Evolutionary conservation across 192 early-diverging fungal species (phyloP), one percentile per base, ranked within the genome.

Genomic region (Coemansia sp.): DNA sequence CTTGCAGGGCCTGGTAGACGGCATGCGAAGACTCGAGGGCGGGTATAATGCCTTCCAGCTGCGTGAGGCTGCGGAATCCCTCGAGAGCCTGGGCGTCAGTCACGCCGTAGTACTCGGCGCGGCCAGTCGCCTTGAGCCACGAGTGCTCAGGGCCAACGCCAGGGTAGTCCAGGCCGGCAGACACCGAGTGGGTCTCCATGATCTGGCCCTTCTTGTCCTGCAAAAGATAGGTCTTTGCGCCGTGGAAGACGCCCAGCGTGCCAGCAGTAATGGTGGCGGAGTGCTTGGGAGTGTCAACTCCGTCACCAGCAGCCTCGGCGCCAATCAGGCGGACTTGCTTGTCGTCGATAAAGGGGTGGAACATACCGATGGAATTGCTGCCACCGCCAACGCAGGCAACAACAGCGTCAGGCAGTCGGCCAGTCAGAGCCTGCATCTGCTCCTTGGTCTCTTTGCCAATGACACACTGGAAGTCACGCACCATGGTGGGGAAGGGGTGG

Each of bases 381-480:
- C 97, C 97, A 55, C 97, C 95, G 61, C 97, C 97, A 34, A 98
- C 97, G 74, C 97, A 97, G 19, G 97, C 97, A 40, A 99, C 85
- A 19, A 99, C 88, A 12, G 83, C 87, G 75, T 97, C 93, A 43
- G 97, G 97, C 32, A 97, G 82, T 36, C 91, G 90, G 21, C 88
- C 88, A 5, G 84, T 83, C 80, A 91, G 84, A 64, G 88, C 83
- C 29, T 85, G 62, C 86, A 99, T 86, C 73, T 99, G 92, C 34
- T 80, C 84, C 53, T 87, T 86, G 15, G 94, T 85, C 81, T 99
- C 97, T 26, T 83, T 83, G 41, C 97, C 97, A 61, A 99, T 97
- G 10, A 95, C 89, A n/a, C 88, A 90, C 82, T 99, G 97, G 84
- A 99, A 99, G 58, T 99, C 94, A 56, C 94, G 86, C 44, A 98